Evolutionary conservation across 139 green algal genomes (phyloP).

Genomic region (Micromonas commoda): DNA sequence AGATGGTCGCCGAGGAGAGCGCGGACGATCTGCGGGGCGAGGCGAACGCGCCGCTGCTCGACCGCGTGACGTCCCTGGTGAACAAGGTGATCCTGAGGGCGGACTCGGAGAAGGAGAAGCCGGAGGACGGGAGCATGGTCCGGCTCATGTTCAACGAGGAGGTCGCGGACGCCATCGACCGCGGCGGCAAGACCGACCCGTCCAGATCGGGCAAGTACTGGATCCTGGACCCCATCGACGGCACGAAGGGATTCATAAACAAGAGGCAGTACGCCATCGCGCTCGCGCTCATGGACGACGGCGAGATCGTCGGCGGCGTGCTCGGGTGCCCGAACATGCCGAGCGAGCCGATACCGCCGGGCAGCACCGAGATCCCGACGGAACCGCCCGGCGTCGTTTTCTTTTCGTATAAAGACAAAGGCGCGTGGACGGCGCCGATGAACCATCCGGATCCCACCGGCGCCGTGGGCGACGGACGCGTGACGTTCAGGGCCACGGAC

Average conservation of each 20-base stretch:
- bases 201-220: conserved; percentile 32
- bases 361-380: not conserved
- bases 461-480: not conserved
- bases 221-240: conserved; percentile 51
- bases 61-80: not conserved
- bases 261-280: conserved; percentile 47
- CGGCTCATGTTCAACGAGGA: not conserved
- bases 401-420: not conserved
- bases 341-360: not conserved
- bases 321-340: conserved; percentile 50
- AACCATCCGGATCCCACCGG: not conserved
- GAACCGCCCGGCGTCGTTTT: not conserved
- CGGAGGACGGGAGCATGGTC: no score
- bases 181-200: conserved; percentile 29
- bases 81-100: not conserved
- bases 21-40: conserved; percentile 31
- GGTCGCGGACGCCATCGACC: conserved; percentile 35
- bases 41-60: not conserved
- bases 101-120: not conserved
- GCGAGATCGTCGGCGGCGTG: conserved; percentile 43
- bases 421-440: not conserved
- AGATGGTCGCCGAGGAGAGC: conserved; percentile 45
- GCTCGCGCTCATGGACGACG: conserved; percentile 42
- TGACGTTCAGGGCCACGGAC: not conserved
- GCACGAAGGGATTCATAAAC: conserved; percentile 45